These are phyloP conservation scores for Tritrichomonas musculus DNA, from an alignment of 208 protist genomes.

Conservation along the genomic window DNA sequence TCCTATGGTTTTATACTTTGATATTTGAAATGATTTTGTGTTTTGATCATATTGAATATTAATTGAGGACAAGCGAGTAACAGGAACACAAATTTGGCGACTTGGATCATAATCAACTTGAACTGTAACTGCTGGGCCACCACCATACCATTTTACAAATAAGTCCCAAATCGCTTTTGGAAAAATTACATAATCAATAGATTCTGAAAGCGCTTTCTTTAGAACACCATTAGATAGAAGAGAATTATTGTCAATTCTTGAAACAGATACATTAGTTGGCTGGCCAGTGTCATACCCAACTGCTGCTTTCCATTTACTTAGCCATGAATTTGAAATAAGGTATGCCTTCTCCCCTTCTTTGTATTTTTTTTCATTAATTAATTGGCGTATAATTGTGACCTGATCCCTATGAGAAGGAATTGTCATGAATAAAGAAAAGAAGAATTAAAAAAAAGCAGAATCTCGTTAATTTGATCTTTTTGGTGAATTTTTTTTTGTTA, in stretches of 20 bases:
- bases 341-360: neutral
- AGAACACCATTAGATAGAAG: neutral
- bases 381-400: neutral
- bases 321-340: neutral
- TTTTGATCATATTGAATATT: neutral
- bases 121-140: neutral
- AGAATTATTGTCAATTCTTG: neutral
- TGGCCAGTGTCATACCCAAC: neutral
- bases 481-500: too few relatives aligned
- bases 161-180: neutral
- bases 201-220: neutral
- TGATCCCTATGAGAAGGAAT: neutral
- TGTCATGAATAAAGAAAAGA: too few relatives aligned
- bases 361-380: neutral
- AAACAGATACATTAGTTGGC: too few relatives aligned
- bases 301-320: neutral
- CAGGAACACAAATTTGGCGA: neutral
- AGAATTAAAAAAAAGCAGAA: too few relatives aligned
- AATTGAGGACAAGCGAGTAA: neutral
- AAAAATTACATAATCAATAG: neutral
- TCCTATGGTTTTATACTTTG: neutral
- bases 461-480: too few relatives aligned
- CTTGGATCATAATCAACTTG: neutral
- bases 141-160: constrained; percentile 14
- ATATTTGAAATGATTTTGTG: neutral